phyloP scores from a whole-genome alignment of 257 asterid genomes.

The Gentiana macrophylla region DNA sequence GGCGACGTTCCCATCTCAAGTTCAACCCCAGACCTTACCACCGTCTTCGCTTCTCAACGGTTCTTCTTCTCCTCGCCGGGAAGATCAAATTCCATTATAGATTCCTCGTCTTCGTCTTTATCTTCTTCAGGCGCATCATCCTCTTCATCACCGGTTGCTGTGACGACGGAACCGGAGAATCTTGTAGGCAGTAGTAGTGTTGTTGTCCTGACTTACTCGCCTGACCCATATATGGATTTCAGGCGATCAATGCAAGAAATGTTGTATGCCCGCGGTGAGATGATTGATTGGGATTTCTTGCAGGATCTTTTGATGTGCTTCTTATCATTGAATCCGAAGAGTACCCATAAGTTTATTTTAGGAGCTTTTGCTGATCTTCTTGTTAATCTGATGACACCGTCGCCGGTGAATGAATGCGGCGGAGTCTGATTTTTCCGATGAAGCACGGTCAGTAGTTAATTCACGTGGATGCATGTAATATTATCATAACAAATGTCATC shows the following conservation, averaged over 20 bases:
- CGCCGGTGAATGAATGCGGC: slow-evolving; percentile 15
- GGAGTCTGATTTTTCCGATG: slow-evolving; percentile 16
- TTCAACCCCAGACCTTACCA: slow-evolving; percentile 49
- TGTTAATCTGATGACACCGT: slow-evolving; percentile 46
- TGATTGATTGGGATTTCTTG: slow-evolving; percentile 56
- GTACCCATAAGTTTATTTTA: slow-evolving; percentile 76
- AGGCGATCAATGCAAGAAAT: slow-evolving; percentile 93
- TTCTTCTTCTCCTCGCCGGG: slow-evolving; percentile 97
- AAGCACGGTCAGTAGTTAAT: slow-evolving; percentile 12
- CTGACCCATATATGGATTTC: slow-evolving; percentile 78
- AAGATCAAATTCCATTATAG: slow-evolving; percentile 79
- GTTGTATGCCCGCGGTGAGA: slow-evolving; percentile 76
- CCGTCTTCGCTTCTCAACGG: slow-evolving; percentile 62
- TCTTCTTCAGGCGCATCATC: slow-evolving; percentile 34
- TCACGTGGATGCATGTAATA: slow-evolving; percentile 21
- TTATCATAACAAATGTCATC: no score
- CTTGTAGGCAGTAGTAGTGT: slow-evolving; percentile 35
- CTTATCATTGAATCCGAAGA: slow-evolving; percentile 65
- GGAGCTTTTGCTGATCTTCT: slow-evolving; percentile 85
- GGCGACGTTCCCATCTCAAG: slow-evolving; percentile 31
- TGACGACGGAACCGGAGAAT: slow-evolving; percentile 18
- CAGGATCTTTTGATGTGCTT: slow-evolving; percentile 73
- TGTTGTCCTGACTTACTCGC: slow-evolving; percentile 67
- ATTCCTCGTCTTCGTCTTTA: slow-evolving; percentile 33
- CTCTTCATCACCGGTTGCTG: slow-evolving; percentile 28